phyloP scores from a whole-genome alignment of 352 stramenopile species.

The Phytophthora chlamydospora region DNA sequence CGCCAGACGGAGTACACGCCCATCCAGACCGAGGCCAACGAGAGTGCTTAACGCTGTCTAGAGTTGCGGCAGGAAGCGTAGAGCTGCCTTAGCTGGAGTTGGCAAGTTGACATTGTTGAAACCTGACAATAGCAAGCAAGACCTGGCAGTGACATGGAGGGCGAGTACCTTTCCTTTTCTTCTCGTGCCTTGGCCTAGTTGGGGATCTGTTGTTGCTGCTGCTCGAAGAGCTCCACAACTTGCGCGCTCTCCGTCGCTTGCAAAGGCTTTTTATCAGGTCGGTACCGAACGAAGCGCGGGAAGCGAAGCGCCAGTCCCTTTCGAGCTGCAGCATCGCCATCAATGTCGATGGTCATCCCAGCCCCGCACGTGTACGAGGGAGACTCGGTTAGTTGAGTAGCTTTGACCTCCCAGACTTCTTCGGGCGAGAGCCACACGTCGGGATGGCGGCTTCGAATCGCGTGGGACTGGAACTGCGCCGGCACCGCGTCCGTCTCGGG shows the following conservation, averaged over 20 bases:
- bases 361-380: slow-evolving; percentile 93
- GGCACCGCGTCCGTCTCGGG: slow-evolving; percentile 70
- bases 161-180: too few species aligned
- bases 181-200: slow-evolving; percentile 6
- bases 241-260: slow-evolving; percentile 96
- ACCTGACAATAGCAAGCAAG: slow-evolving; percentile 1
- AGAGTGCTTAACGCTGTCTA: slow-evolving; percentile 4
- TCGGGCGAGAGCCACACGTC: slow-evolving; percentile 95
- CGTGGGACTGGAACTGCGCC: slow-evolving; percentile 39
- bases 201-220: slow-evolving; percentile 44
- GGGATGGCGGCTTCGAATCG: slow-evolving; percentile 73
- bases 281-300: slow-evolving; percentile 96
- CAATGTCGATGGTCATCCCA: slow-evolving; percentile 13
- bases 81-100: slow-evolving; percentile 6
- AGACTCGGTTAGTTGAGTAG: slow-evolving; percentile 97
- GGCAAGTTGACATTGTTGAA: slow-evolving; percentile 16
- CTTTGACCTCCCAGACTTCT: slow-evolving; percentile 99
- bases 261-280: slow-evolving; percentile 95
- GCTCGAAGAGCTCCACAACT: slow-evolving; percentile 76
- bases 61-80: slow-evolving; percentile 4
- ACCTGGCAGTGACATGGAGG: neutral
- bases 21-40: slow-evolving; percentile 13
- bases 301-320: slow-evolving; percentile 98
- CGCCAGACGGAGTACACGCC: slow-evolving; percentile 24
- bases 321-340: slow-evolving; percentile 11